These are phyloP conservation scores for Taphrina deformans DNA, from an alignment of 1,139 yeast genomes.

Conservation along the genomic window DNA sequence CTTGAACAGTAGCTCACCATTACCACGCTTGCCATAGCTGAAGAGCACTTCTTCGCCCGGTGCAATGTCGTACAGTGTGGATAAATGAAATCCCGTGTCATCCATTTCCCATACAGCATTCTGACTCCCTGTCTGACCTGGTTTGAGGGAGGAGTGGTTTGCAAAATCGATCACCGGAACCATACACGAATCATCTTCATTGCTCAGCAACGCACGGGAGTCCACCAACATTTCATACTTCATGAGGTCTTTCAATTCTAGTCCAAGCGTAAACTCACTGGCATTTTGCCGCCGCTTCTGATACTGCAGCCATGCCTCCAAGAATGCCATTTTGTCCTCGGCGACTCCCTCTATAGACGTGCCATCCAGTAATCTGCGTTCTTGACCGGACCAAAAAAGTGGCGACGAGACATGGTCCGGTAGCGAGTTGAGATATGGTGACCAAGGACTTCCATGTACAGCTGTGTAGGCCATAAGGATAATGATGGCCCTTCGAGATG, in stretches of 20 bases:
- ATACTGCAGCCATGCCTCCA: conserved; percentile 14
- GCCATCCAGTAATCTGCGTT: background rate
- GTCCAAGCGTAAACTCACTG: conserved; percentile 4
- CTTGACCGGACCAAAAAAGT: background rate
- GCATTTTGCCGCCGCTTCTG: background rate
- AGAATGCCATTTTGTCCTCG: conserved; percentile 9
- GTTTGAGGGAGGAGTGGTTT: conserved; percentile 8
- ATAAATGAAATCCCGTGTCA: background rate
- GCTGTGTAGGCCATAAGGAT: conserved; percentile 7
- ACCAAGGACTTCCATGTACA: conserved; percentile 10
- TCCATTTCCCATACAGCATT: conserved; percentile 12
- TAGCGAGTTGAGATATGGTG: conserved; percentile 1
- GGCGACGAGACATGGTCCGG: background rate
- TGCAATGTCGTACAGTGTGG: background rate
- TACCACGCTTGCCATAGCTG: conserved; percentile 17
- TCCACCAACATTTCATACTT: conserved; percentile 12
- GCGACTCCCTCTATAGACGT: conserved; percentile 14
- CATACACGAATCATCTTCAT: conserved; percentile 21
- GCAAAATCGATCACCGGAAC: conserved; percentile 23
- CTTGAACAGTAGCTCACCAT: conserved; percentile 15
- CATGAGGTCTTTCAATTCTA: background rate
- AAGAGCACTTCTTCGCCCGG: conserved; percentile 3
- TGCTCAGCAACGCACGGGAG: conserved; percentile 13
- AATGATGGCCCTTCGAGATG: conserved; percentile 9
- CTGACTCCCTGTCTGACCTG: background rate